These are phyloP conservation scores for Aschersonia sp. DNA, from an alignment of 2,329 filamentous ascomycete species.

Conservation along the genomic window DNA sequence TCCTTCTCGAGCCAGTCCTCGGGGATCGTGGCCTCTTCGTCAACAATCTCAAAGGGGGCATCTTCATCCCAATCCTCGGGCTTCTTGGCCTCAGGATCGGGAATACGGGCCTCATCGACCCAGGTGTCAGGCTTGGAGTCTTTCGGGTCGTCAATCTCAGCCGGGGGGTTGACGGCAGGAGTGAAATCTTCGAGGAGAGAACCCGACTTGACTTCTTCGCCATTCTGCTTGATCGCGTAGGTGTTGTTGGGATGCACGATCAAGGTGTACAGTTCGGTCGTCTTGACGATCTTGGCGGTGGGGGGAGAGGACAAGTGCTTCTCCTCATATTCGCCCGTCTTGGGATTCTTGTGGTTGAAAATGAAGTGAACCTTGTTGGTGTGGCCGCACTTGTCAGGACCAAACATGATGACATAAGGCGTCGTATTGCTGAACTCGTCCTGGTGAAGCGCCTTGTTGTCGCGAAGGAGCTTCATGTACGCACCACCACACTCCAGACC, in stretches of 20 bases:
- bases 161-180: slow-evolving; percentile 82
- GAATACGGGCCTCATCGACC: slow-evolving; percentile 85
- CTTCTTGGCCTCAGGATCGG: slow-evolving; percentile 88
- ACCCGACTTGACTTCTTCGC: slow-evolving; percentile 75
- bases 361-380: slow-evolving; percentile 99
- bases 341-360: slow-evolving; percentile 99
- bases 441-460: slow-evolving; percentile 91
- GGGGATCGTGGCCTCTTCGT: slow-evolving; percentile 80
- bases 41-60: slow-evolving; percentile 88
- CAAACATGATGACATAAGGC: slow-evolving; percentile 99
- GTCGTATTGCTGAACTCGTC: slow-evolving; percentile 97
- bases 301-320: slow-evolving; percentile 87
- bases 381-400: slow-evolving; percentile 96
- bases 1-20: slow-evolving; percentile 95
- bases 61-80: slow-evolving; percentile 99
- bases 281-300: slow-evolving; percentile 78
- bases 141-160: slow-evolving; percentile 89
- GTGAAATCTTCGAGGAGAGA: slow-evolving; percentile 87
- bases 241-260: slow-evolving; percentile 96
- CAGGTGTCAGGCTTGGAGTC: slow-evolving; percentile 91
- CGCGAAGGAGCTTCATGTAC: slow-evolving; percentile 96
- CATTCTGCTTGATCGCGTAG: slow-evolving; percentile 84
- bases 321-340: slow-evolving; percentile 99
- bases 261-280: slow-evolving; percentile 87
- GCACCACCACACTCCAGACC: slow-evolving; percentile 96